Evolutionary conservation across 2,329 filamentous ascomycete genomes (phyloP).

Genomic region (Plectosphaerella cucumerina): DNA sequence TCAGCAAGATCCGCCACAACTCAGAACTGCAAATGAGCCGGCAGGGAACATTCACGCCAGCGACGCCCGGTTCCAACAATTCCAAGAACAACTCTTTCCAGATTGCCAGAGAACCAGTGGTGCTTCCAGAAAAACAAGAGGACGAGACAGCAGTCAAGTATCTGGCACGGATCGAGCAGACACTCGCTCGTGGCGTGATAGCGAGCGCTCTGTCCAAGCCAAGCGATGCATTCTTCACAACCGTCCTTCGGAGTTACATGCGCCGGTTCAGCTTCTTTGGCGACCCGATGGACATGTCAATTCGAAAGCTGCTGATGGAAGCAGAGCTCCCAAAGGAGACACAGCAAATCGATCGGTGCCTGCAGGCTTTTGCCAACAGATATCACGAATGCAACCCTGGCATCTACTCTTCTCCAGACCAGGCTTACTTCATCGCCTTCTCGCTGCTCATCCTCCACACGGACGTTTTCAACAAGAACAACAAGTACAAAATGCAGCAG

Average conservation of each 20-base stretch:
- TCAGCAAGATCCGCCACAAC: conserved; percentile 76
- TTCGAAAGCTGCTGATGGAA: conserved; percentile 93
- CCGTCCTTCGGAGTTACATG: conserved; percentile 91
- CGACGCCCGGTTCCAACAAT: conserved; percentile 62
- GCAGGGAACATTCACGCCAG: conserved; percentile 64
- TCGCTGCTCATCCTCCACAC: conserved; percentile 95
- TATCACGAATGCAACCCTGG: conserved; percentile 99
- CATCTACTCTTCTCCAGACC: conserved; percentile 84
- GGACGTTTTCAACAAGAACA: conserved; percentile 99
- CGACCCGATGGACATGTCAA: conserved; percentile 96
- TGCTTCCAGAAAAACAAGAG: conserved; percentile 75
- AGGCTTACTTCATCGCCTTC: conserved; percentile 98
- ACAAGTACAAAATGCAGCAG: conserved; percentile 99
- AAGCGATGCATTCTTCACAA: conserved; percentile 76
- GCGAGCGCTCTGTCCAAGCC: conserved; percentile 82
- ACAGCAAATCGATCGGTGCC: conserved; percentile 91
- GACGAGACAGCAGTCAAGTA: conserved; percentile 90
- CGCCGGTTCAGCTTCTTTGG: conserved; percentile 92
- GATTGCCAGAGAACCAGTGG: conserved; percentile 64
- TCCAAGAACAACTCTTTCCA: conserved; percentile 85
- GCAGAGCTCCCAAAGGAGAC: conserved; percentile 95
- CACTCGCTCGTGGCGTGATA: conserved; percentile 75
- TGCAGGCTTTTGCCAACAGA: conserved; percentile 91
- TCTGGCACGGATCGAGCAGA: conserved; percentile 75
- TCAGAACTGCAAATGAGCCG: conserved; percentile 63